Conservation (phyloP, 2,329 filamentous ascomycete species). For the Xylaria sp. region DNA sequence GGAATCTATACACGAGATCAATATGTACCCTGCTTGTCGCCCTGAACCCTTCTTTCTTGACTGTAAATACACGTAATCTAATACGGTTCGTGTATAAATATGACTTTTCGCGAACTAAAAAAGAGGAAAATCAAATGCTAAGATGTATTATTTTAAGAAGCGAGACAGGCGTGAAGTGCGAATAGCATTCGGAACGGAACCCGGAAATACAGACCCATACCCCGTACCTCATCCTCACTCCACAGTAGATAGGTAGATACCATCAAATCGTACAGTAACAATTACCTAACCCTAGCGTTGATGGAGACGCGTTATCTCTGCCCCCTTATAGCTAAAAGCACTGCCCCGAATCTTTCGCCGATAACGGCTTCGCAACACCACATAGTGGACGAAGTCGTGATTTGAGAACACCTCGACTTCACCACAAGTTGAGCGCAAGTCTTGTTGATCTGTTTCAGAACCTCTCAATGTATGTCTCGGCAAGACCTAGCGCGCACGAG, state of each 20-base stretch:
- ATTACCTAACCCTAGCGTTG: neutral
- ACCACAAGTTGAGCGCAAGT: no score
- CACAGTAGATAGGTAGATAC: conserved; percentile 1
- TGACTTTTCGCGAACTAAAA: neutral
- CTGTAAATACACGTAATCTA: neutral
- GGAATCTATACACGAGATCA: no score
- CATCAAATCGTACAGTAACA: neutral
- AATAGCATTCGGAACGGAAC: neutral
- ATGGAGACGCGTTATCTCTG: neutral
- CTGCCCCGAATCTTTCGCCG: neutral
- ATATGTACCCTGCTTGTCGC: neutral
- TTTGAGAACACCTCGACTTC: no score
- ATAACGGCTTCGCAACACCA: conserved; percentile 4
- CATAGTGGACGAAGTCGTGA: neutral
- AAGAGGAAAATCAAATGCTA: neutral
- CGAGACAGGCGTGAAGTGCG: neutral
- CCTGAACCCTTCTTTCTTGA: neutral
- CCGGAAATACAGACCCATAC: neutral
- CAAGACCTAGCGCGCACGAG: no score
- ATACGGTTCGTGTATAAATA: neutral
- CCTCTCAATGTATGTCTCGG: neutral
- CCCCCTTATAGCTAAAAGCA: no score
- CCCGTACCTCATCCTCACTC: neutral
- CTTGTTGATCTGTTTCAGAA: no score
- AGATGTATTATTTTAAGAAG: neutral